Base-by-base conservation (phyloP, 2,329 filamentous ascomycete species). In the Fusarium cyanostomum region DNA sequence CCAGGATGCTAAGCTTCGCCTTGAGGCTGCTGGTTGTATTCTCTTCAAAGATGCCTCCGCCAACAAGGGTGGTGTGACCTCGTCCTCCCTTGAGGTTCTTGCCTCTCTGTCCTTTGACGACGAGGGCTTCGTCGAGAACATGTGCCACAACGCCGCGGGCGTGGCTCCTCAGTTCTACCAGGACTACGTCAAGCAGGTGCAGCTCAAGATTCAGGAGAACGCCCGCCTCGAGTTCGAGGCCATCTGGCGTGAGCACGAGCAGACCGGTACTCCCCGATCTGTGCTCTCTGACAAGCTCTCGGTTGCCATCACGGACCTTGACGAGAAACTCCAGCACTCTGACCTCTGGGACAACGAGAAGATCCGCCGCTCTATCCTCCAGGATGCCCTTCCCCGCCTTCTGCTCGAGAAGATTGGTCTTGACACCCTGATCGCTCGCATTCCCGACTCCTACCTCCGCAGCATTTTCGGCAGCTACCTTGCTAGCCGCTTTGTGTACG, bases 1-100 rank as follows among this genome's bases (percentile, higher is more conserved):
- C 1, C 95, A 99, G 78, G 95, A 99, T 72, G 94, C 94, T 71
- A 98, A 98, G 82, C 85, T 98, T 52, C 91, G 93, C 21, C 87
- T 99, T 12, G 95, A 99, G 80, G 90, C 92, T 70, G 94, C 94
- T n/a, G 95, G 95, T 59, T 96, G 92, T 74, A 88, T 98, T 71
- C 80, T 99, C 35, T 97, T 93, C 89, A 99, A 99, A 82, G 95
- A 99, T 77, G 95, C 95, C 6, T 97, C 92, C 33, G 94, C 94
- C 54, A 99, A 99, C 86, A 99, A 99, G 84, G 95, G 95, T 66
- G 95, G 95, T 76, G 95, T 99, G 41, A 99, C 95, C 1, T 97
- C 93, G 1, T 98, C 95, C 0, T 98, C 95, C 1, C 88, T 98
- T 28, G 95, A 99, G 74, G 95, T 99, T 7, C 86, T 99, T 21